Evolutionary conservation across 2,329 filamentous ascomycete species (phyloP), one percentile per base, ranked within the genome.

Genomic region (Calonectria montana): DNA sequence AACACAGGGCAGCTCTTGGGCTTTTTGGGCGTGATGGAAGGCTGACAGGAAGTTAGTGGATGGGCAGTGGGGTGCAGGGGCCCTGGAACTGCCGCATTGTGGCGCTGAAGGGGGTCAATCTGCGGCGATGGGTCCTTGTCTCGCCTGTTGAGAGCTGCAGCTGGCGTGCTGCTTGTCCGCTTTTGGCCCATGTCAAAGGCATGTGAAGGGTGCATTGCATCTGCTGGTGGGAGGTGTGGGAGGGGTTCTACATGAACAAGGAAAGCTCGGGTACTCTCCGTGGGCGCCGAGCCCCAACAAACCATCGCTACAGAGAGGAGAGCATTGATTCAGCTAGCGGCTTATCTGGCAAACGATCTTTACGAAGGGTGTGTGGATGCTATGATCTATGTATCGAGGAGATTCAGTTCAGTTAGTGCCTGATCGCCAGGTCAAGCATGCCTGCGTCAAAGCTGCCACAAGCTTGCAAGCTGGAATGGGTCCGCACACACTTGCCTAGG

Each of bases 161-260:
- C 39, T 59, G 37, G 31, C 43, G 29, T 61, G 29, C 37, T 65
- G 66, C 48, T 37, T 10, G 53, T 41, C 43, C 23, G 68, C 65
- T 45, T 71, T 62, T 65, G 45, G 31, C 21, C 53, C 53, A 37
- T 67, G 70, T 65, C 61, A 69, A n/a, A n/a, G 75, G 75, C 77
- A 78, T 78, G 77, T 78, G 77, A 79, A 79, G 76, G 53, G 68
- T 75, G 74, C 59, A 76, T 78, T 72, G 76, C 76, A 72, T 78
- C 66, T 77, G 74, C 53, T 74, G 72, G 69, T 72, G 64, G 72
- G 64, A 67, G 67, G 53, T 62, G 57, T 65, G 47, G 59, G 43
- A 59, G 39, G 53, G n/a, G 37, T 23, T 25, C 53, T 59, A 59
- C 53, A 39, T 67, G 27, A 63, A 61, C 27, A 61, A 63, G 55